phyloP scores from a whole-genome alignment of 176 grass and related monocot species.

The Calamus simplicifolius region DNA sequence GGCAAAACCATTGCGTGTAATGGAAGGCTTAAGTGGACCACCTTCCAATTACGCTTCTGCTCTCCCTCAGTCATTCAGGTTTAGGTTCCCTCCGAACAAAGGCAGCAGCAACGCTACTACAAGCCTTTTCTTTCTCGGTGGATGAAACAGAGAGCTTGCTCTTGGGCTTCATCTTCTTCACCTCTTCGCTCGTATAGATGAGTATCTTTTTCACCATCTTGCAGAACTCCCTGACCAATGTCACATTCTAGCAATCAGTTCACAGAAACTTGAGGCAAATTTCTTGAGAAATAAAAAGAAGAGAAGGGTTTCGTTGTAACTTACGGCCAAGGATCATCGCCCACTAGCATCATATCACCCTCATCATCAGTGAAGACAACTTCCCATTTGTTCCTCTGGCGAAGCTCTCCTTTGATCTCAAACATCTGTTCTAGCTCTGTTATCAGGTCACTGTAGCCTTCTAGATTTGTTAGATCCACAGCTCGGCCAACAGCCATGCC shows the following conservation, averaged over 20 bases:
- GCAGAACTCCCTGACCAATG: slow-evolving; percentile 42
- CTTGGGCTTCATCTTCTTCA: slow-evolving; percentile 27
- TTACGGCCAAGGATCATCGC: slow-evolving; percentile 2
- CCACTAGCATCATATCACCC: slow-evolving; percentile 21
- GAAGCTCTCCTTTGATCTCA: slow-evolving; percentile 9
- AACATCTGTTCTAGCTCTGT: slow-evolving; percentile 19
- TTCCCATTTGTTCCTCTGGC: slow-evolving; percentile 11
- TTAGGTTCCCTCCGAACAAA: slow-evolving; percentile 13
- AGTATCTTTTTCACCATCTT: slow-evolving; percentile 49
- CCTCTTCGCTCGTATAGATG: slow-evolving; percentile 38
- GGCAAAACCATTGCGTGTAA: background rate
- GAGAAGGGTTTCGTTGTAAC: too few species aligned
- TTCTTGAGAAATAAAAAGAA: too few species aligned
- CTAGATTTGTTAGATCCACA: slow-evolving; percentile 10
- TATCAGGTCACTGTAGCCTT: slow-evolving; percentile 8
- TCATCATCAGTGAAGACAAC: slow-evolving; percentile 16
- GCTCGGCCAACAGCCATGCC: slow-evolving; percentile 6
- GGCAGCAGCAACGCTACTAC: background rate
- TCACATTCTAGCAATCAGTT: background rate
- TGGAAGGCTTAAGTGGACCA: slow-evolving; percentile 28
- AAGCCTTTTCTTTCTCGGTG: background rate
- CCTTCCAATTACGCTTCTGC: slow-evolving; percentile 17
- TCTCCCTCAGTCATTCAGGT: slow-evolving; percentile 6
- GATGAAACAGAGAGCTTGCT: background rate
- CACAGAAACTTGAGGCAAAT: too few species aligned